Evolutionary conservation across 2,329 filamentous ascomycete genomes (phyloP), one percentile per base, ranked within the genome.

Genomic region (Onygenales sp.): DNA sequence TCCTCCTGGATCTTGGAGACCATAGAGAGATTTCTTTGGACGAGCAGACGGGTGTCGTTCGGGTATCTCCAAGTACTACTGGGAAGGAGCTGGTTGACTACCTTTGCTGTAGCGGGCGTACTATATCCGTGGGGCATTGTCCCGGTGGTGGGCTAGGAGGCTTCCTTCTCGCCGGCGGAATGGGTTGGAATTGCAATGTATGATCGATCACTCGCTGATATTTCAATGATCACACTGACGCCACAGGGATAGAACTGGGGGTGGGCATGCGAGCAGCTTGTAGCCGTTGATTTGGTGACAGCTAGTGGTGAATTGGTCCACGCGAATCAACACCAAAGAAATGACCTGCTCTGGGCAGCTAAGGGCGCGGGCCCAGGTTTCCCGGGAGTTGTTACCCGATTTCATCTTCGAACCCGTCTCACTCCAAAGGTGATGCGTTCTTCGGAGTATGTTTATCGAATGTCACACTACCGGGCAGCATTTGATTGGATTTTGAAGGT

Each of bases 341-440:
- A 56, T 3, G 76, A 79, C 42, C 64, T 79, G 1, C 75, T 74
- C 56, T 79, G 74, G 73, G 75, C 75, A 5, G 75, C 73, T 3
- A 64, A 74, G 11, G 77, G 77, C 2, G 69, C 75, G 7, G 77
- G 77, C 11, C 64, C 63, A 67, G 75, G 78, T 17, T 81, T 81
- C 54, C 78, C 78, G 1, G 78, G 71, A 1, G 65, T 81, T 6
- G 72, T 80, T 2, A 78, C 76, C 1, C 67, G 68, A 11, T 81
- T 79, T 58, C 69, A 81, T 57, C 68, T 81, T 3, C 62, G 67
- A 17, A 71, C 74, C 11, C 54, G 57, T 2, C 50, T 55, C 1
- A 57, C 58, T n/a, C 60, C 59, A 2, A 52, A 57, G 38, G 54
- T 47, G 7, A 67, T 71, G 55, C 60, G 62, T 2, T 64, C 66